phyloP scores from a whole-genome alignment of 2,329 filamentous ascomycete species.

The Aureobasidium musti region DNA sequence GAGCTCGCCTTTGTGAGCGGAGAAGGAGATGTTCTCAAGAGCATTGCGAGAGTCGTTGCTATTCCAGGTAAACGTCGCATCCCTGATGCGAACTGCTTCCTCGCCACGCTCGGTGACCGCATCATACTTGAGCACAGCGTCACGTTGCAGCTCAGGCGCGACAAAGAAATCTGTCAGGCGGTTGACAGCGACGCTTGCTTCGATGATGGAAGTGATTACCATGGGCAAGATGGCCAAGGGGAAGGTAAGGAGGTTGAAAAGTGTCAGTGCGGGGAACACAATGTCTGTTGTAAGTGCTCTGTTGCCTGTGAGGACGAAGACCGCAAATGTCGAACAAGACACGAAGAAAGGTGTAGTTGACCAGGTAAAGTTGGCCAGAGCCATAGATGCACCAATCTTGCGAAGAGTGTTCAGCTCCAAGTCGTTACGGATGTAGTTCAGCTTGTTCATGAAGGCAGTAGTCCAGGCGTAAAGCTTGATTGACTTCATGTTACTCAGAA shows the following conservation, averaged over 20 bases:
- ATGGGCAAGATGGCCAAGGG: slow-evolving; percentile 92
- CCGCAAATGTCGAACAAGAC: slow-evolving; percentile 92
- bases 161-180: slow-evolving; percentile 82
- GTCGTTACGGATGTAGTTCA: slow-evolving; percentile 95
- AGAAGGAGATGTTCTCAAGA: slow-evolving; percentile 82
- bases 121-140: slow-evolving; percentile 72
- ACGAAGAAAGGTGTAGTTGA: slow-evolving; percentile 96
- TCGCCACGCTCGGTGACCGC: slow-evolving; percentile 76
- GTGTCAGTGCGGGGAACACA: slow-evolving; percentile 86
- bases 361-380: slow-evolving; percentile 97
- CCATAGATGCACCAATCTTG: slow-evolving; percentile 92
- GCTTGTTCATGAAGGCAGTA: slow-evolving; percentile 93
- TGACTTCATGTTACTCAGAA: slow-evolving; percentile 99
- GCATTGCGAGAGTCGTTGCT: slow-evolving; percentile 68
- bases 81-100: slow-evolving; percentile 78
- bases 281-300: slow-evolving; percentile 87
- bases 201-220: slow-evolving; percentile 96
- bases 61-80: slow-evolving; percentile 94
- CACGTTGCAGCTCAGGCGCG: slow-evolving; percentile 84
- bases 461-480: slow-evolving; percentile 99
- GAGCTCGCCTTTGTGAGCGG: slow-evolving; percentile 87
- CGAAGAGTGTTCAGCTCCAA: slow-evolving; percentile 91
- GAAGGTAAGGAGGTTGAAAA: slow-evolving; percentile 96
- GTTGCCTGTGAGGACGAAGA: slow-evolving; percentile 85
- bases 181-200: slow-evolving; percentile 87